Percentiles rank a stretch among this genome's conserved stretches.
Conservation (phyloP, 192 early-diverging fungal genomes). For the Backusella tarrabulga region DNA sequence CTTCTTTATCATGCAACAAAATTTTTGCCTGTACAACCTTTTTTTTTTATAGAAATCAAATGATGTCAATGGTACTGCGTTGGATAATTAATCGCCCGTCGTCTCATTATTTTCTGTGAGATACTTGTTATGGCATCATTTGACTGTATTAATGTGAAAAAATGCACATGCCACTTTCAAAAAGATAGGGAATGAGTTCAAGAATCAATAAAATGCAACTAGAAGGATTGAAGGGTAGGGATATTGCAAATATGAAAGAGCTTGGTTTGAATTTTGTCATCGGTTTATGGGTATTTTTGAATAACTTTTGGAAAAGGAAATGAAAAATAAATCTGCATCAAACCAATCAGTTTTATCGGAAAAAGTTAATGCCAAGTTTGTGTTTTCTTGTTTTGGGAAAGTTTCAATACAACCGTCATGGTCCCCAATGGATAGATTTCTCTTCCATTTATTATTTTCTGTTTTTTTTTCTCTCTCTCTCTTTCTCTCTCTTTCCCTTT, state of each 20-base stretch:
- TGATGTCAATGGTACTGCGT: neutral
- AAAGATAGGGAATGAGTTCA: neutral
- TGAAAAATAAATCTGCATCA: neutral
- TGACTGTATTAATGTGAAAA: neutral
- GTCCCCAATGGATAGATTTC: constrained; percentile 4
- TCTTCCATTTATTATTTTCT: constrained; percentile 5
- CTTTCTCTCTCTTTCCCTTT: neutral
- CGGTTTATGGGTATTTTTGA: neutral
- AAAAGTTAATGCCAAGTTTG: neutral
- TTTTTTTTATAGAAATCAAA: neutral
- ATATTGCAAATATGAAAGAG: neutral
- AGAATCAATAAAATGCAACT: neutral
- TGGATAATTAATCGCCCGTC: neutral
- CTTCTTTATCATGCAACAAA: neutral
- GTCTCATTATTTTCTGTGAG: neutral
- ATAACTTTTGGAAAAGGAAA: neutral
- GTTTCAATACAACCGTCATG: neutral
- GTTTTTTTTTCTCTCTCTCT: neutral
- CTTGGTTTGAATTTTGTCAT: neutral
- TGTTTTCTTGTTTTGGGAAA: neutral
- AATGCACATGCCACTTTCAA: neutral
- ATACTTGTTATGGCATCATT: neutral
- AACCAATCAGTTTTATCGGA: neutral
- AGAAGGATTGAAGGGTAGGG: neutral
- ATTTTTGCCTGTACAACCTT: neutral